phyloP scores from a whole-genome alignment of 164 flowering plant species.

The Dillenia suffruticosa region DNA sequence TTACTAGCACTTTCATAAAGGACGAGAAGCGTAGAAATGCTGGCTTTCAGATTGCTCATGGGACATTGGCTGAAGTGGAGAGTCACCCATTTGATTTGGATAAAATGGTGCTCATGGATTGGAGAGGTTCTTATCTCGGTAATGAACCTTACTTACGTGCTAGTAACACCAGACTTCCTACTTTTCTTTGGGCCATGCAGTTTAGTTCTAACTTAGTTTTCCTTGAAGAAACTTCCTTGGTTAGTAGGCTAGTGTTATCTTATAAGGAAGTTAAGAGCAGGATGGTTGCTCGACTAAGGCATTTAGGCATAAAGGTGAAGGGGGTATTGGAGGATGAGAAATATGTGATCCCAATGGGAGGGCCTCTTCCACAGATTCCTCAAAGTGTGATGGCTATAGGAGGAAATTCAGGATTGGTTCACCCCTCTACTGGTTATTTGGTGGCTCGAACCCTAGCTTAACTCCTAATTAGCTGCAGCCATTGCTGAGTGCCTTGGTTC shows the following conservation, averaged over 20 bases:
- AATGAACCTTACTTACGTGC: slow-evolving; percentile 53
- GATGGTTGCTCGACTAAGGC: slow-evolving; percentile 76
- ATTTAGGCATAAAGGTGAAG: slow-evolving; percentile 63
- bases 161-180: slow-evolving; percentile 42
- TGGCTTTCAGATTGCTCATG: slow-evolving; percentile 80
- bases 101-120: slow-evolving; percentile 82
- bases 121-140: slow-evolving; percentile 72
- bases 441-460: slow-evolving; percentile 49
- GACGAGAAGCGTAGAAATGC: slow-evolving; percentile 48
- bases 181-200: slow-evolving; percentile 81
- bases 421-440: slow-evolving; percentile 73
- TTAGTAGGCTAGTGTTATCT: slow-evolving; percentile 54
- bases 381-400: slow-evolving; percentile 62
- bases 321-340: slow-evolving; percentile 67
- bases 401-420: slow-evolving; percentile 63
- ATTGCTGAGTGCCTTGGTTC: slow-evolving; percentile 73
- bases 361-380: slow-evolving; percentile 70
- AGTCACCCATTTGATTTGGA: slow-evolving; percentile 69
- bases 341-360: slow-evolving; percentile 88
- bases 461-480: slow-evolving; percentile 41
- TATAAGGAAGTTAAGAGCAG: slow-evolving; percentile 56
- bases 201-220: slow-evolving; percentile 50
- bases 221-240: slow-evolving; percentile 76
- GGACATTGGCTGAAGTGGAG: slow-evolving; percentile 67
- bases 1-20: slow-evolving; percentile 37